phyloP scores from a whole-genome alignment of 1,284 basidiomycete species.

The Cutaneotrichosporon dermatis region DNA sequence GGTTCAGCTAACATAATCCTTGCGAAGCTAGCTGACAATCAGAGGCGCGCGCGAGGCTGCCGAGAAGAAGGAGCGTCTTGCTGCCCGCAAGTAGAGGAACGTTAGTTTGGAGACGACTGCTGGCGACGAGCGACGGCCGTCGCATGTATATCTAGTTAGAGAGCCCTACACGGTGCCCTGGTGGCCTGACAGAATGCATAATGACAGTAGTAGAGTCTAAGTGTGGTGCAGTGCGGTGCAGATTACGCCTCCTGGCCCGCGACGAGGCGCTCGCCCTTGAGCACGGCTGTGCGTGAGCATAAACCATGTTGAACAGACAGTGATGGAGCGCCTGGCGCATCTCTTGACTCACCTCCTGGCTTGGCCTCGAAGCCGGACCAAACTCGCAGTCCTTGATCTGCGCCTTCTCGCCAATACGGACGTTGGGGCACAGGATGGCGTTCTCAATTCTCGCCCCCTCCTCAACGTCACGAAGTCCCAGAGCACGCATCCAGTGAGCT shows the following conservation, averaged over 20 bases:
- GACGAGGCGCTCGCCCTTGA: slow-evolving; percentile 63
- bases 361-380: slow-evolving; percentile 78
- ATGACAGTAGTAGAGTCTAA: neutral
- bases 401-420: slow-evolving; percentile 72
- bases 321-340: neutral
- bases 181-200: slow-evolving; percentile 11
- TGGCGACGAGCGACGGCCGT: too few species aligned
- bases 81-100: neutral
- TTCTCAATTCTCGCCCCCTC: slow-evolving; percentile 74
- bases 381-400: slow-evolving; percentile 76
- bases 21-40: slow-evolving; percentile 4
- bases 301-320: neutral
- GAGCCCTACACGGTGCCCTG: neutral
- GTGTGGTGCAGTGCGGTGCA: neutral
- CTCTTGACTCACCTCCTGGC: slow-evolving; percentile 57
- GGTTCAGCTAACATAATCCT: slow-evolving; percentile 9
- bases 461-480: slow-evolving; percentile 83
- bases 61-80: slow-evolving; percentile 36
- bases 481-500: slow-evolving; percentile 78
- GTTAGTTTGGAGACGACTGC: neutral
- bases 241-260: slow-evolving; percentile 41
- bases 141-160: too few species aligned
- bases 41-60: slow-evolving; percentile 46
- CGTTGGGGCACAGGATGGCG: slow-evolving; percentile 77
- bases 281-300: slow-evolving; percentile 45